These are phyloP conservation scores for Kluyveromyces sp. DNA, from an alignment of 1,139 yeast species.

Conservation along the genomic window DNA sequence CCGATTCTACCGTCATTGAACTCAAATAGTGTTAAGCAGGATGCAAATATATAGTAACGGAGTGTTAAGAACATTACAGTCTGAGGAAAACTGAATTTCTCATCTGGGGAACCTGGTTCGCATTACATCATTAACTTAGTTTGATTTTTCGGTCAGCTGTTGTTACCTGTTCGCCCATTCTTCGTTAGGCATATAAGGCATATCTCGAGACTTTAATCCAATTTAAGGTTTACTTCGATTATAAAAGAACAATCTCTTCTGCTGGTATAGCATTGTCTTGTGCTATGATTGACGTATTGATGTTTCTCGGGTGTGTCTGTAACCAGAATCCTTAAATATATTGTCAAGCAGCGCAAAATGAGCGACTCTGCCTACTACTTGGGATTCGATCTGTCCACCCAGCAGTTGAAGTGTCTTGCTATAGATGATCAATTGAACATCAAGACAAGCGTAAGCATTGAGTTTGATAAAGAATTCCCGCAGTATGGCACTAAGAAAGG, in stretches of 20 bases:
- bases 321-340: neutral
- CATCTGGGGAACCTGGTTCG: too few species aligned
- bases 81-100: too few species aligned
- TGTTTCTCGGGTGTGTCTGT: neutral
- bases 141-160: neutral
- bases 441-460: conserved; percentile 54
- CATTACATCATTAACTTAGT: too few species aligned
- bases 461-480: conserved; percentile 60
- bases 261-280: too few species aligned
- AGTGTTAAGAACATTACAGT: too few species aligned
- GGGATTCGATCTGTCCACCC: conserved; percentile 87
- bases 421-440: conserved; percentile 50
- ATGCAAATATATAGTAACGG: neutral
- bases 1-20: conserved; percentile 10
- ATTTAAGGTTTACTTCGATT: neutral
- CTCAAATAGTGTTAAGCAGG: neutral
- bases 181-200: neutral
- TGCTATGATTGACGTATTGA: too few species aligned
- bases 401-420: conserved; percentile 73
- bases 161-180: neutral
- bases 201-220: neutral
- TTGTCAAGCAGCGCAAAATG: too few species aligned
- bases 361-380: conserved; percentile 37
- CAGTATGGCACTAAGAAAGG: conserved; percentile 64
- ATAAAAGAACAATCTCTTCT: too few species aligned